Conservation (phyloP, 1,139 yeast species). For the Suhomyces atakaporum region DNA sequence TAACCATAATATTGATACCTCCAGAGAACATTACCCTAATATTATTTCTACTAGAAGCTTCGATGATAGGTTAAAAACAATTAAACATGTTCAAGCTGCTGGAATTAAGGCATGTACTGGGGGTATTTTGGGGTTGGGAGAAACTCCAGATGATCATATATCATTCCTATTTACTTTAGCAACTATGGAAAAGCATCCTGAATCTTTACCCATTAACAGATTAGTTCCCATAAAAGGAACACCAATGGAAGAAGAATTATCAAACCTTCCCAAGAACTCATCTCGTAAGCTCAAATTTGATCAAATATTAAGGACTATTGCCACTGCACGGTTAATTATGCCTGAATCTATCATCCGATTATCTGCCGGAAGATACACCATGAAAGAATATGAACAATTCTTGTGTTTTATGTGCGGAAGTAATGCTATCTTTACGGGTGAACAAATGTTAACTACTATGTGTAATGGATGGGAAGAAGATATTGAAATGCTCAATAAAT, state of each 20-base stretch:
- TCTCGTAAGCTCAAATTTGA: constrained; percentile 54
- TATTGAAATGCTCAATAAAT: constrained; percentile 60
- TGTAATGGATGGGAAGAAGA: constrained; percentile 88
- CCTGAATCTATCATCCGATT: constrained; percentile 69
- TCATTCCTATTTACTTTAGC: constrained; percentile 69
- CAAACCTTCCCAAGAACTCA: constrained; percentile 41
- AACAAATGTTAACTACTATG: constrained; percentile 79
- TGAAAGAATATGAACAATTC: constrained; percentile 77
- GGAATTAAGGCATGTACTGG: constrained; percentile 79
- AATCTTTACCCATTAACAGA: constrained; percentile 77
- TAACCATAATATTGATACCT: constrained; percentile 79
- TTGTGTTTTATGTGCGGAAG: constrained; percentile 78
- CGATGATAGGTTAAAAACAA: constrained; percentile 70
- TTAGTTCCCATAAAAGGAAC: constrained; percentile 81
- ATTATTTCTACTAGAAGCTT: constrained; percentile 69
- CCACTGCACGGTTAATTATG: constrained; percentile 76
- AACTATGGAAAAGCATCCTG: constrained; percentile 71
- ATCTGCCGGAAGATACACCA: constrained; percentile 81
- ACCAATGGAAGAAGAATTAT: constrained; percentile 62
- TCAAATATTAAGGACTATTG: constrained; percentile 64
- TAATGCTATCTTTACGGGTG: constrained; percentile 81
- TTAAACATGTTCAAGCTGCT: constrained; percentile 61
- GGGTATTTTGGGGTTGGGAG: constrained; percentile 79
- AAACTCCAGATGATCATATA: constrained; percentile 68
- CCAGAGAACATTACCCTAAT: constrained; percentile 72